A percentile compares a stretch with the other conserved stretches of the same genome.
Evolutionary conservation across 2,329 filamentous ascomycete species (phyloP).

Genomic region (Xylariaceae sp.): DNA sequence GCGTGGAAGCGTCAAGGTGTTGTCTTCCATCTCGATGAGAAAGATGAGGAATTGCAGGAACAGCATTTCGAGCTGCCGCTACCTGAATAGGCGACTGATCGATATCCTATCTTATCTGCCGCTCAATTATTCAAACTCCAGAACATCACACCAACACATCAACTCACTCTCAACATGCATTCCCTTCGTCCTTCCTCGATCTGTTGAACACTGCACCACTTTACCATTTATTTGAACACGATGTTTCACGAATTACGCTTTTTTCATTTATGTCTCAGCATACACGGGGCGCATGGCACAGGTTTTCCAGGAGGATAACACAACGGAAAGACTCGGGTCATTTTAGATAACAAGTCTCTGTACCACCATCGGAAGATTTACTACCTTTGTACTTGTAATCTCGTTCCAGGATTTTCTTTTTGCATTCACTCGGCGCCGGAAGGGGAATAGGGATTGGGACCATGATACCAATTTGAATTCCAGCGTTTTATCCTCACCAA

Average conservation of each 20-base stretch:
- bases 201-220: not conserved
- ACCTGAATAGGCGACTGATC: conserved; percentile 31
- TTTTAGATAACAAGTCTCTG: conserved; percentile 17
- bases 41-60: conserved; percentile 36
- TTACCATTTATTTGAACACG: conserved; percentile 1
- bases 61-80: conserved; percentile 41
- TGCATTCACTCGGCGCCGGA: conserved; percentile 20
- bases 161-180: not conserved
- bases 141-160: not conserved
- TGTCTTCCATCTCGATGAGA: conserved; percentile 41
- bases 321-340: conserved; percentile 7
- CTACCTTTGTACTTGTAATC: conserved; percentile 18
- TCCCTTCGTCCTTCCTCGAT: not conserved
- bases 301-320: not conserved
- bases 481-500: too few species aligned
- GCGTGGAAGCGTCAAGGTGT: conserved; percentile 45
- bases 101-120: not conserved
- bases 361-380: conserved; percentile 8
- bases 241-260: conserved; percentile 11
- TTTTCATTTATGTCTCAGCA: not conserved
- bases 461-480: conserved; percentile 32
- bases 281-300: conserved; percentile 3
- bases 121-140: not conserved
- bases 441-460: conserved; percentile 1
- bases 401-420: conserved; percentile 27